Conservation (phyloP, 1,284 basidiomycete species). For the Vanrija sp. region DNA sequence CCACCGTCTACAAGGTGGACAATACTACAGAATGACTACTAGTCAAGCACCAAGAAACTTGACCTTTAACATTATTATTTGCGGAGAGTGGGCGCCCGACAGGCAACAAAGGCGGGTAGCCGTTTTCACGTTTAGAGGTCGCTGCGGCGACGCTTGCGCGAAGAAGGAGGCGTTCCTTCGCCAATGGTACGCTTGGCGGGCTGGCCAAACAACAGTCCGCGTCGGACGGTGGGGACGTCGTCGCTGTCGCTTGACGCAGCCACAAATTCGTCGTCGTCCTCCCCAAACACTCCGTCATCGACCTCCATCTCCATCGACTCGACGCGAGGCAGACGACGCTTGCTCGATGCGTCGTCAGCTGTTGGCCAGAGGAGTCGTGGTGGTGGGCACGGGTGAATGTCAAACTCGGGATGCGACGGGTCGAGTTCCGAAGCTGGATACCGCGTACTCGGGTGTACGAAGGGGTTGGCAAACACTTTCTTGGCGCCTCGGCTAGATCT, state of each 20-base stretch:
- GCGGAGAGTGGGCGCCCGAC: too few species aligned
- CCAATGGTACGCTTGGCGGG: neutral
- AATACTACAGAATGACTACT: too few species aligned
- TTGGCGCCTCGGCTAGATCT: slow-evolving; percentile 33
- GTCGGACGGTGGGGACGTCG: slow-evolving; percentile 3
- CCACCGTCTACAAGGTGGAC: too few species aligned
- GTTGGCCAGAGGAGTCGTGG: slow-evolving; percentile 40
- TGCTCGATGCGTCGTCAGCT: neutral
- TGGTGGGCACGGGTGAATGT: slow-evolving; percentile 38
- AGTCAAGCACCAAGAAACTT: too few species aligned
- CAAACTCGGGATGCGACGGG: slow-evolving; percentile 35
- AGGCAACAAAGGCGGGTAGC: neutral
- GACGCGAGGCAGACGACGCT: neutral
- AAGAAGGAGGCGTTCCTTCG: neutral
- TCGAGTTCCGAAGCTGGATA: slow-evolving; percentile 29
- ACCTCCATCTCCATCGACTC: neutral
- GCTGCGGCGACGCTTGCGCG: slow-evolving; percentile 2
- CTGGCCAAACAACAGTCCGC: slow-evolving; percentile 12
- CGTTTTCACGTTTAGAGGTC: neutral
- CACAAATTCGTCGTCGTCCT: slow-evolving; percentile 7
- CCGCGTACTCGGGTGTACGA: slow-evolving; percentile 20
- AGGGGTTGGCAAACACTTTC: slow-evolving; percentile 43
- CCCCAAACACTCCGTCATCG: neutral
- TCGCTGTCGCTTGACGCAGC: slow-evolving; percentile 5
- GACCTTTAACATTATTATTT: too few species aligned